Evolutionary conservation across 257 asterid genomes (phyloP).

Genomic region (Nicotiana noctiflora): DNA sequence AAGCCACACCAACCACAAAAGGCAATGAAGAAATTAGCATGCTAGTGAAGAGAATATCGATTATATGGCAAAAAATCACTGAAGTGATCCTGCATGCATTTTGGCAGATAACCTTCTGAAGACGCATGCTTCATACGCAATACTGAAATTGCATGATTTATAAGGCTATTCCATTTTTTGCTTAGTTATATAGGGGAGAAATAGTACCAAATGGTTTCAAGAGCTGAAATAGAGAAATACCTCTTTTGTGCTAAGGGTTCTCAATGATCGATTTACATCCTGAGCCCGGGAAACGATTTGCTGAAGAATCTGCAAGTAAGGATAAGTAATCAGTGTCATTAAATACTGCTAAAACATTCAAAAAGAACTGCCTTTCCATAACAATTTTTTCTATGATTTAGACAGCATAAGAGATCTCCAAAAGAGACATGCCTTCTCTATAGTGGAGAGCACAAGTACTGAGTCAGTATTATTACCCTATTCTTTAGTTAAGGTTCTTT

Average conservation of each 20-base stretch:
- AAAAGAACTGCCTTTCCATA: not conserved
- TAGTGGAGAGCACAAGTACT: not conserved
- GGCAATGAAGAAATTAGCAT: not conserved
- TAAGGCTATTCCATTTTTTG: not conserved
- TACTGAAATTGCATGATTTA: not conserved
- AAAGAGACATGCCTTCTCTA: not conserved
- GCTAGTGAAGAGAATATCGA: not conserved
- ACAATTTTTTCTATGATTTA: not conserved
- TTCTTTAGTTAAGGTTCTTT: not conserved
- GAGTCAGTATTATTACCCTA: not conserved
- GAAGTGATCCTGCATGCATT: not conserved
- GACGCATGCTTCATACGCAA: not conserved
- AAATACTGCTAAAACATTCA: not conserved
- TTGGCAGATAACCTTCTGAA: not conserved
- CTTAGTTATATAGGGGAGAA: not conserved
- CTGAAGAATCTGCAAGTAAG: conserved; percentile 74
- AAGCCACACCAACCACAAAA: not conserved
- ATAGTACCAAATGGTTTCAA: not conserved
- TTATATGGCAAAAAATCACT: not conserved
- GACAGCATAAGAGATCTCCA: not conserved
- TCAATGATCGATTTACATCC: conserved; percentile 53
- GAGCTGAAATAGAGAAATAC: conserved; percentile 22
- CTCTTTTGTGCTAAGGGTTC: conserved; percentile 97
- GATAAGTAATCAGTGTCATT: not conserved
- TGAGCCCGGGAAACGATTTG: conserved; percentile 61